Base-by-base conservation (phyloP, 768 basidiomycete genomes). In the Leccinum rimulosum region DNA sequence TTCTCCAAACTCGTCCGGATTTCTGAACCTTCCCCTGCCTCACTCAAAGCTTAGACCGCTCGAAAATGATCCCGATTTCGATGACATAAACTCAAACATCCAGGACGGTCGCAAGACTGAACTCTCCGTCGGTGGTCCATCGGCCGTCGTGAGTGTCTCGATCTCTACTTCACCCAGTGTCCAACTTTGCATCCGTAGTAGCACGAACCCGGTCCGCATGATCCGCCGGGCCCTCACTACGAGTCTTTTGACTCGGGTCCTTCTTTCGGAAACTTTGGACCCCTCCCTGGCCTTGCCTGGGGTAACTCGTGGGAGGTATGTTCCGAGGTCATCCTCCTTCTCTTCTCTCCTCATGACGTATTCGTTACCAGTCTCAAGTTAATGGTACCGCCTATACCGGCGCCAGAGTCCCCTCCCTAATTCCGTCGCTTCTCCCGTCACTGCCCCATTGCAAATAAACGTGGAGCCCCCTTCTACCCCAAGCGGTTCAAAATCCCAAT, bases 181-280 rank as follows among this genome's bases (percentile, higher is more conserved):
- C 64, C 53, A 68, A 35, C 22, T 19, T 15, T 55, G 4, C 38
- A 22, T 54, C 57, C 33, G 22, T 22, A 22, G 22, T 63, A 85
- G 80, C 84, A 75, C 50, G 84, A 87, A 73, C 88, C 88, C 58
- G 83, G 87, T 19, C 87, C 87, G 9, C 73, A 85, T 60, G 88
- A 89, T 70, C 84, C 81, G 11, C 87, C 88, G 4, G 86, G 87
- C 49, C 84, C 86, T 6, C 85, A 81, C 61, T 89, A 89, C 69
- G 85, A 85, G 65, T 89, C 88, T 2, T 89, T 87, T 65, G 86
- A 85, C 64, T 89, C 88, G 35, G 86, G 83, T 1, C 82, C 85
- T 45, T 89, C 88, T 12, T 91, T 88, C 73, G 88, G 88, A 12
- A 91, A 91, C 71, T 79, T 86, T 58, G 88, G 88, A 5, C 87